These are phyloP conservation scores for Drechmeria coniospora DNA, from an alignment of 2,329 filamentous ascomycete species.

Conservation along the genomic window DNA sequence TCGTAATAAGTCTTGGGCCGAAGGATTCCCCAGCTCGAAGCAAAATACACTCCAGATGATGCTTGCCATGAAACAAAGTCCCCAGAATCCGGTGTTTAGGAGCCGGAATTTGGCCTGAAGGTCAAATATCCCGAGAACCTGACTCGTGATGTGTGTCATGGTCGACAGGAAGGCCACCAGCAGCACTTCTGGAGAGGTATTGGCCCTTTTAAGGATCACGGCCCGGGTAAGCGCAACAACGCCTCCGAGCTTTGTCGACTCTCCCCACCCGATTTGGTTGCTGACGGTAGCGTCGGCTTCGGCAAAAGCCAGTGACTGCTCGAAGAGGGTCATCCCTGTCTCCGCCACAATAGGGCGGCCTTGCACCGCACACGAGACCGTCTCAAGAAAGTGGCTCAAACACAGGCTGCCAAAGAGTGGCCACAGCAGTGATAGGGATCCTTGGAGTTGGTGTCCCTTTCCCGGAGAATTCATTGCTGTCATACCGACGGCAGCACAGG, in stretches of 20 bases:
- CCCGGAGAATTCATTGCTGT: conserved; percentile 33
- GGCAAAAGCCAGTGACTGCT: conserved; percentile 89
- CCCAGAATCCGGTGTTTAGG: conserved; percentile 79
- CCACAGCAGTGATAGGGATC: conserved; percentile 66
- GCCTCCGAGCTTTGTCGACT: conserved; percentile 9
- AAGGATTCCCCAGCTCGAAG: conserved; percentile 44
- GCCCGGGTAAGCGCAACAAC: conserved; percentile 39
- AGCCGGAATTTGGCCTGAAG: conserved; percentile 69
- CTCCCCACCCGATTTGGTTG: conserved; percentile 58
- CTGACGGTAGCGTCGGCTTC: conserved; percentile 84
- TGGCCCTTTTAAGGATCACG: conserved; percentile 64
- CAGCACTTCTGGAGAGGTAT: conserved; percentile 79
- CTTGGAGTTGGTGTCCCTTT: conserved; percentile 41
- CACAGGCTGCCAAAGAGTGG: conserved; percentile 56
- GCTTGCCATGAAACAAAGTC: conserved; percentile 72
- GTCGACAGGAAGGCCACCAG: conserved; percentile 77
- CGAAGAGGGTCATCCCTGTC: conserved; percentile 91
- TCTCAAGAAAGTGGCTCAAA: conserved; percentile 77
- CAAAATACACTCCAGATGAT: conserved; percentile 62
- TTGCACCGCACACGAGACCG: conserved; percentile 73
- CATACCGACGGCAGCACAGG: conserved; percentile 66
- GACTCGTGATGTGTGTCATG: conserved; percentile 77
- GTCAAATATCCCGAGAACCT: conserved; percentile 65
- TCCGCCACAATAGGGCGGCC: conserved; percentile 68
- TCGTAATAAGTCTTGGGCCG: conserved; percentile 53